Conservation (phyloP, 164 flowering plant genomes). For the Magnolia changhungtana region DNA sequence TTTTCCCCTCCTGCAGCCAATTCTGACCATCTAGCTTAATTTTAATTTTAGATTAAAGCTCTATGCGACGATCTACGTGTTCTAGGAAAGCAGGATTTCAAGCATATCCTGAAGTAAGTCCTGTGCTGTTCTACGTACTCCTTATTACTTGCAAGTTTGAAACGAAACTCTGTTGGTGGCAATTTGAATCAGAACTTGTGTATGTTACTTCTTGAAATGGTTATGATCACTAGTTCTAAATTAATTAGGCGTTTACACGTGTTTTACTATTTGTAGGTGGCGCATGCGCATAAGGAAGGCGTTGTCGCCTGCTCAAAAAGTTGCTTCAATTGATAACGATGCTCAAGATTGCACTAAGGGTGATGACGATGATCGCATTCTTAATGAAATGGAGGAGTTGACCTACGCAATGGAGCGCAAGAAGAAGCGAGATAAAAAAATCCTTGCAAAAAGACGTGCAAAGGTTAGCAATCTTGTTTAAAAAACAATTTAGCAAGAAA, state of each 20-base stretch:
- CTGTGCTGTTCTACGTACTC: neutral
- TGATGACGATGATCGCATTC: slow-evolving; percentile 73
- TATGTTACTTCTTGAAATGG: slow-evolving; percentile 1
- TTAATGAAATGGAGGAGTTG: slow-evolving; percentile 91
- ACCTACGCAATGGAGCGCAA: slow-evolving; percentile 72
- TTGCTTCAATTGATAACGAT: slow-evolving; percentile 24
- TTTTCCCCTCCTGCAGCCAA: neutral
- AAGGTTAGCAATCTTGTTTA: slow-evolving; percentile 47
- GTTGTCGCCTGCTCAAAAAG: slow-evolving; percentile 44
- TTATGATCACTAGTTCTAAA: neutral
- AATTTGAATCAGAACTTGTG: neutral
- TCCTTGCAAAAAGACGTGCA: slow-evolving; percentile 64
- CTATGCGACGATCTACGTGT: slow-evolving; percentile 89
- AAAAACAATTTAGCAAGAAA: neutral
- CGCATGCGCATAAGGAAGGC: slow-evolving; percentile 77
- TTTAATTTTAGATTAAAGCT: slow-evolving; percentile 49
- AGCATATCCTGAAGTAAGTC: slow-evolving; percentile 81
- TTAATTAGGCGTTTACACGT: neutral
- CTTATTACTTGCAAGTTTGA: neutral
- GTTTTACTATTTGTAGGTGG: slow-evolving; percentile 54
- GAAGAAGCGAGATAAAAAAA: slow-evolving; percentile 71
- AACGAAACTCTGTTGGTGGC: neutral
- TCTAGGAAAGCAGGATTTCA: slow-evolving; percentile 91
- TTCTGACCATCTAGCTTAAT: slow-evolving; percentile 1
- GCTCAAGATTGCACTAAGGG: slow-evolving; percentile 29